Percentiles rank a stretch among this genome's conserved stretches.
phyloP scores from a whole-genome alignment of 257 asterid species.

The Gentiana macrophylla region DNA sequence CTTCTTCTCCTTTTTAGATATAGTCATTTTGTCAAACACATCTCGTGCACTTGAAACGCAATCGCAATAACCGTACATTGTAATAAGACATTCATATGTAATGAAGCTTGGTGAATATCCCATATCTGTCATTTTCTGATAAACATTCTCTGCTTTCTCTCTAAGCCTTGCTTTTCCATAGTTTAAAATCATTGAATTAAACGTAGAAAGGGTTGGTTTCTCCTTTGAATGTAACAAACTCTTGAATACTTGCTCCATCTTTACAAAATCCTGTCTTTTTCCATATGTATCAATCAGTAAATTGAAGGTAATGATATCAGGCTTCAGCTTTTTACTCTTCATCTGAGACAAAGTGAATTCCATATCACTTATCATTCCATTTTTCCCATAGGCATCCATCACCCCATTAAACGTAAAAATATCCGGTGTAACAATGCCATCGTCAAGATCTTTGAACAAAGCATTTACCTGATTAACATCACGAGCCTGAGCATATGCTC shows the following conservation, averaged over 20 bases:
- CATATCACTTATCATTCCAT: conserved; percentile 84
- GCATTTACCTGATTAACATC: conserved; percentile 56
- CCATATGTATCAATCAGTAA: conserved; percentile 84
- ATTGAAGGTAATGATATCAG: conserved; percentile 74
- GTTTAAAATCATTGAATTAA: conserved; percentile 89
- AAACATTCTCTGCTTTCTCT: conserved; percentile 57
- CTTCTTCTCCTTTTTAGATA: conserved; percentile 51
- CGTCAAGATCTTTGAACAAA: conserved; percentile 68
- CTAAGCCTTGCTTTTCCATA: conserved; percentile 86
- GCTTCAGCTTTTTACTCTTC: conserved; percentile 73
- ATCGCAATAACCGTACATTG: conserved; percentile 79
- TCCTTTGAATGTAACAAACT: conserved; percentile 70
- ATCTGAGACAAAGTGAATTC: conserved; percentile 59
- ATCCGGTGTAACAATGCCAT: conserved; percentile 60
- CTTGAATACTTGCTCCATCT: conserved; percentile 91
- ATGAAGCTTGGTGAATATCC: conserved; percentile 73
- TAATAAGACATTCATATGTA: conserved; percentile 71
- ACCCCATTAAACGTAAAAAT: conserved; percentile 82
- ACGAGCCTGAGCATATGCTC: conserved; percentile 81
- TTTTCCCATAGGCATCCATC: conserved; percentile 95
- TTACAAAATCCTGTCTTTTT: conserved; percentile 77
- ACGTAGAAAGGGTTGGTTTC: conserved; percentile 75
- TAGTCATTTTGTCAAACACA: conserved; percentile 45
- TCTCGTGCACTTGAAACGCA: conserved; percentile 71
- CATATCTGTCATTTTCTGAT: conserved; percentile 59